Evolutionary conservation across 768 basidiomycete species (phyloP), one percentile per base, ranked within the genome.

Genomic region (Phanerochaete sordida): DNA sequence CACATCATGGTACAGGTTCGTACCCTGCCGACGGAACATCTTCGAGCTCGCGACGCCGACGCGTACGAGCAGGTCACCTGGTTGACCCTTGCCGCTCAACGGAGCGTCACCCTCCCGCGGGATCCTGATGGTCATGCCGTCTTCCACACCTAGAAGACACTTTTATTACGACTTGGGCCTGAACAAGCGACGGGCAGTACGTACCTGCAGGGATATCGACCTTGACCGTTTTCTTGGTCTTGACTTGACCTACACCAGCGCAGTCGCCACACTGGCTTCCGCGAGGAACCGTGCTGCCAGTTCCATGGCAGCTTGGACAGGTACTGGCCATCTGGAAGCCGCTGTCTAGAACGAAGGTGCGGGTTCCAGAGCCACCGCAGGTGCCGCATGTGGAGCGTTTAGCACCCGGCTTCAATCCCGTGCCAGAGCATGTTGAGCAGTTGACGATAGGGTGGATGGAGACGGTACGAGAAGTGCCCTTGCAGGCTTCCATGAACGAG

Each of bases 321-420:
- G 93, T 94, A 62, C 87, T 91, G 24, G 94, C 87, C 93, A 99
- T 95, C 71, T 94, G 91, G 84, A 99, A 98, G 19, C 97, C 97
- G 71, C 82, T 88, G 69, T 93, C 87, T 68, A 99, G 84, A 56
- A 93, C 87, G 73, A 91, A 98, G 19, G 94, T 92, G 72, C 87
- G 84, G 35, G 88, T 85, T 47, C 97, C 97, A 24, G 90, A 81
- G 58, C 97, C 97, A 59, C 86, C 81, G 74, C 97, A 99, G 35
- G 87, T 75, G 53, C 76, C 69, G 75, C 97, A 99, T 28, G 85
- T 83, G 52, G 84, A 80, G 66, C 90, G 82, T 75, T 95, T 90
- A 35, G 90, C 85, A 31, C 96, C 96, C 23, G 84, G 74, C 74
- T 91, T 97, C 70, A 99, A 74, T 8, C 97, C 97, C 66, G 81